Evolutionary conservation across 495 filamentous ascomycete genomes (phyloP).

Genomic region (Hypoxylon crocopeplum): DNA sequence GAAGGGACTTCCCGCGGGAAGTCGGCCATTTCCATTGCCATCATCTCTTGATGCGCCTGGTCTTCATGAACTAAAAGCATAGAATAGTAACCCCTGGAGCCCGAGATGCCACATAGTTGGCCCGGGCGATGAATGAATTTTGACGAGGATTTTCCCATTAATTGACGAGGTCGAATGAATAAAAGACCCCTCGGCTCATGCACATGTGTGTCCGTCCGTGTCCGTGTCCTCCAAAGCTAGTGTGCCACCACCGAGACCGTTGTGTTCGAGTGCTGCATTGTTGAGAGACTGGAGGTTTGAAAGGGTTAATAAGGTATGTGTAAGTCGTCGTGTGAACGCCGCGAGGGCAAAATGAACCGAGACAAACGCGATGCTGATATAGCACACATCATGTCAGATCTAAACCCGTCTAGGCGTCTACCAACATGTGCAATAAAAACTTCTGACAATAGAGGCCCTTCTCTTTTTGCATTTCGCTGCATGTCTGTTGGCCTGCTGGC

Average conservation of each 20-base stretch:
- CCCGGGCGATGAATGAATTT: constrained; percentile 5
- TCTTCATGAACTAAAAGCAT: constrained; percentile 6
- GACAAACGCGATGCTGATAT: neutral
- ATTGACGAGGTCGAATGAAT: constrained; percentile 1
- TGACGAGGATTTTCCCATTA: constrained; percentile 10
- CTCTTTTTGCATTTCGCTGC: neutral
- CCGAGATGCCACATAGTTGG: constrained; percentile 4
- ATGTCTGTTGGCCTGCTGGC: constrained; percentile 2
- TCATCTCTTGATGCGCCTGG: constrained; percentile 1
- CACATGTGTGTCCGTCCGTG: too few relatives aligned
- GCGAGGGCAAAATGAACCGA: neutral
- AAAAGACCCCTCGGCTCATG: too few relatives aligned
- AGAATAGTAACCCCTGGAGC: constrained; percentile 1
- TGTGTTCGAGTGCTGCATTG: too few relatives aligned
- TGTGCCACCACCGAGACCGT: too few relatives aligned
- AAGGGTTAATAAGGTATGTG: too few relatives aligned
- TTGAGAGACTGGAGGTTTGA: too few relatives aligned
- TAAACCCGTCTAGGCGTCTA: too few relatives aligned
- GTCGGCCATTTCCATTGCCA: constrained; percentile 12
- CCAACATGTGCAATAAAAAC: too few relatives aligned
- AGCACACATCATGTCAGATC: too few relatives aligned
- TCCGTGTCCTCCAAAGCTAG: too few relatives aligned
- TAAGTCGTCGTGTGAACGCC: neutral
- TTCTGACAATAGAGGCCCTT: too few relatives aligned
- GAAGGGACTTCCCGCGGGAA: constrained; percentile 4